Base-by-base conservation (phyloP, 2,329 filamentous ascomycete species). In the Fusarium gaditjirri region DNA sequence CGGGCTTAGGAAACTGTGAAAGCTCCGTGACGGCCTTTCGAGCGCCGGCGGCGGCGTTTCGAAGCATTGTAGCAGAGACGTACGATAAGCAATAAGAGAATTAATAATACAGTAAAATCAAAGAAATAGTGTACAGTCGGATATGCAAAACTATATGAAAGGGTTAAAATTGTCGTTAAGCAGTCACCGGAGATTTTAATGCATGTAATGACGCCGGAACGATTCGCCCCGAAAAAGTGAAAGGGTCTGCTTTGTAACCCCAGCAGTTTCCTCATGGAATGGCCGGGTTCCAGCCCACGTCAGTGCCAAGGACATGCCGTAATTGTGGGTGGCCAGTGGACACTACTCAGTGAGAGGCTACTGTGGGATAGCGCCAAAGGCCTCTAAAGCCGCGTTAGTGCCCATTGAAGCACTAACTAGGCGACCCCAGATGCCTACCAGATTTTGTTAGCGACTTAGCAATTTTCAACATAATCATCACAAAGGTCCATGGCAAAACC, bases 21-120 rank as follows among this genome's bases (percentile, higher is more conserved):
- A 96, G 86, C 79, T 94, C 92, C 23, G 93, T 94, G 50, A 95
- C 90, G 54, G 93, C 92, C 75, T 85, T 89, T 76, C 85, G 86
- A 55, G 86, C 84, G 57, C 85, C 83, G 47, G 83, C 86, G 61
- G 86, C 84, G 41, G 85, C 84, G 68, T 86, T 88, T 71, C 86
- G 86, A 75, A 88, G 80, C 87, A 89, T 89, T 63, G 63, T 80
- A 9, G 46, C 27, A 11, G 29, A 27, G 43, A 46, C 46, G 29
- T 44, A 38, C 23, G 59, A 54, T 33, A 44, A 14, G 27, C n/a
- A 53, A 58, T 25, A 43, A 50, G 36, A 50, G 43, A 25, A 52
- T 41, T 76, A 76, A 47, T 70, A 52, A 72, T 73, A 77, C 70
- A 78, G 54, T 25, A 46, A 58, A 49, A 21, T 39, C 33, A 63